These are phyloP conservation scores for Trichophyton schoenleinii DNA, from an alignment of 2,329 filamentous ascomycete genomes.

Conservation along the genomic window DNA sequence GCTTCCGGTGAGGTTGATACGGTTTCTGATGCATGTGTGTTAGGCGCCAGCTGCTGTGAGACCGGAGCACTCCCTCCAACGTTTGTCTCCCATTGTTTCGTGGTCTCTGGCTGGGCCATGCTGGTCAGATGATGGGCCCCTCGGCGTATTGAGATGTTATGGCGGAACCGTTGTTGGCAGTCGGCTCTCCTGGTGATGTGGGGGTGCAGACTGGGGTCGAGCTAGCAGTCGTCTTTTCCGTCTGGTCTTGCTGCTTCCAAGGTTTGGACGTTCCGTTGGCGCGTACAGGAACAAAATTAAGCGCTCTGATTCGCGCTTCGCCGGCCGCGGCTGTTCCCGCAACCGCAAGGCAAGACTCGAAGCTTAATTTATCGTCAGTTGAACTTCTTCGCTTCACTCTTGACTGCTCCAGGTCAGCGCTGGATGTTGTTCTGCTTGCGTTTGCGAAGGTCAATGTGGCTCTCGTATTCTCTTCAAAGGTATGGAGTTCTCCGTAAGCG, in stretches of 20 bases:
- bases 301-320: slow-evolving; percentile 4
- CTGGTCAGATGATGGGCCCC: not conserved
- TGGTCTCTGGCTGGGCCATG: not conserved
- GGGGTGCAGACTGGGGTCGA: not conserved
- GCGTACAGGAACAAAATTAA: not conserved
- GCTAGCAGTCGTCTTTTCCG: not conserved
- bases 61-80: not conserved
- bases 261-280: not conserved
- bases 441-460: not conserved
- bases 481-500: not conserved
- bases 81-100: not conserved
- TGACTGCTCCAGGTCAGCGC: not conserved
- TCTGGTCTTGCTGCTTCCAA: not conserved
- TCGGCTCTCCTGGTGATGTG: not conserved
- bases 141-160: not conserved
- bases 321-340: not conserved
- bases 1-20: not conserved
- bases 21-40: not conserved
- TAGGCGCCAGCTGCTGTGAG: not conserved
- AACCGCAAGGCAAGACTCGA: not conserved
- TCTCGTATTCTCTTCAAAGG: not conserved
- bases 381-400: not conserved
- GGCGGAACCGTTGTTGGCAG: not conserved
- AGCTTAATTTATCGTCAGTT: not conserved
- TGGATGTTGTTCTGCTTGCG: not conserved